Evolutionary conservation across 2,329 filamentous ascomycete genomes (phyloP).

Genomic region (Venturia nashicola): DNA sequence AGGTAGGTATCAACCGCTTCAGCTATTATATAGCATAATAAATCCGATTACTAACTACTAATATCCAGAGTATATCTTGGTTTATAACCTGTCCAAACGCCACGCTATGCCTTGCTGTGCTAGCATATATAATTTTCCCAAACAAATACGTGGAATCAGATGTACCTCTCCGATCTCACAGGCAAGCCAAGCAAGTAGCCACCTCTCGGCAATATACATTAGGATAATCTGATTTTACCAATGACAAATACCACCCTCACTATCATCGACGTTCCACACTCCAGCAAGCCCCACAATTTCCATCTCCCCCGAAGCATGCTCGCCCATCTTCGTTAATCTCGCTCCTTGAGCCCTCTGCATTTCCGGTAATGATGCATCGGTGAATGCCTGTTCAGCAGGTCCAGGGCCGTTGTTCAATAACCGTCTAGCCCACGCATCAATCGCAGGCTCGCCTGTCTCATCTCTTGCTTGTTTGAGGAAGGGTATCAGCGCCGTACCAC

Average conservation of each 20-base stretch:
- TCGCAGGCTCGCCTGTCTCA: slow-evolving; percentile 85
- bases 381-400: slow-evolving; percentile 13
- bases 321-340: slow-evolving; percentile 39
- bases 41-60: too few relatives aligned
- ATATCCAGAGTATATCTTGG: too few relatives aligned
- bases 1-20: too few relatives aligned
- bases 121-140: too few relatives aligned
- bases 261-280: slow-evolving; percentile 80
- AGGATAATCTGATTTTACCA: slow-evolving; percentile 25
- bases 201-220: too few relatives aligned
- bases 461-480: slow-evolving; percentile 95
- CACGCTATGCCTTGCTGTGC: too few relatives aligned
- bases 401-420: slow-evolving; percentile 42
- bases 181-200: too few relatives aligned
- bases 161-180: too few relatives aligned
- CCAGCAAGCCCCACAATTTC: slow-evolving; percentile 64
- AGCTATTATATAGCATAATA: too few relatives aligned
- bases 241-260: slow-evolving; percentile 50
- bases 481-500: slow-evolving; percentile 84
- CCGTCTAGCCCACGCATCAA: slow-evolving; percentile 52
- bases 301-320: slow-evolving; percentile 41
- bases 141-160: too few relatives aligned
- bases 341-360: slow-evolving; percentile 35
- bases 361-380: slow-evolving; percentile 11
- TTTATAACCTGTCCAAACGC: too few relatives aligned